phyloP scores from a whole-genome alignment of 371 early-diverging fungal genomes.

The Mortierella sp. region DNA sequence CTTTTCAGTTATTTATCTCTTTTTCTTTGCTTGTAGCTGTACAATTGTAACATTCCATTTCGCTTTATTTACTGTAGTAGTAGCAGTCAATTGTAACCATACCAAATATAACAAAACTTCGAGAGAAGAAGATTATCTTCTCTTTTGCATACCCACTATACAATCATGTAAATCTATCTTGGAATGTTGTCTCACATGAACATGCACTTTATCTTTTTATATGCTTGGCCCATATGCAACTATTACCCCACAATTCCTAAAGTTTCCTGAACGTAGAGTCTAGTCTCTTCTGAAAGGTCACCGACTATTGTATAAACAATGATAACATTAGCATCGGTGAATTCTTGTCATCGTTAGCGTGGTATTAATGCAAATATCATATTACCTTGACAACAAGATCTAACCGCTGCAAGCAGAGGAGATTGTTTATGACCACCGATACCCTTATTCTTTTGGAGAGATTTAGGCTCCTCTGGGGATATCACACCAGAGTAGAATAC shows the following conservation, averaged over 20 bases:
- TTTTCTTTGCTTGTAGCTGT: slow-evolving; percentile 16
- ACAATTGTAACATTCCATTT: slow-evolving; percentile 18
- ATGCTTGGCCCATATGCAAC: not conserved
- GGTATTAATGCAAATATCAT: not conserved
- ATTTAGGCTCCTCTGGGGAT: not conserved
- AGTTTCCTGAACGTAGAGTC: slow-evolving; percentile 44
- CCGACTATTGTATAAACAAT: slow-evolving; percentile 15
- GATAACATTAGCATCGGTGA: not conserved
- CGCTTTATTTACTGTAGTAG: slow-evolving; percentile 19
- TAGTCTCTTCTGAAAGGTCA: slow-evolving; percentile 41
- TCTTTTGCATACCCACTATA: slow-evolving; percentile 11
- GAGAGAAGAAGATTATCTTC: not conserved
- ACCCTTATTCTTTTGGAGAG: slow-evolving; percentile 11
- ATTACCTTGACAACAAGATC: slow-evolving; percentile 48
- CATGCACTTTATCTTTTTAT: not conserved
- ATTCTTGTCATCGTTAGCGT: not conserved
- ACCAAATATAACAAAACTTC: slow-evolving; percentile 4
- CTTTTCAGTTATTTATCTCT: not conserved
- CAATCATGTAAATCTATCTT: not conserved
- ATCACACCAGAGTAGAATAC: slow-evolving; percentile 57
- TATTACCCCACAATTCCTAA: slow-evolving; percentile 25
- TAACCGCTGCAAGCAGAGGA: slow-evolving; percentile 45
- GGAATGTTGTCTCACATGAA: not conserved
- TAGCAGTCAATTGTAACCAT: slow-evolving; percentile 27
- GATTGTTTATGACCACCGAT: slow-evolving; percentile 5